Conservation (phyloP, 2,329 filamentous ascomycete species). For the Acephala macrosclerotiorum region DNA sequence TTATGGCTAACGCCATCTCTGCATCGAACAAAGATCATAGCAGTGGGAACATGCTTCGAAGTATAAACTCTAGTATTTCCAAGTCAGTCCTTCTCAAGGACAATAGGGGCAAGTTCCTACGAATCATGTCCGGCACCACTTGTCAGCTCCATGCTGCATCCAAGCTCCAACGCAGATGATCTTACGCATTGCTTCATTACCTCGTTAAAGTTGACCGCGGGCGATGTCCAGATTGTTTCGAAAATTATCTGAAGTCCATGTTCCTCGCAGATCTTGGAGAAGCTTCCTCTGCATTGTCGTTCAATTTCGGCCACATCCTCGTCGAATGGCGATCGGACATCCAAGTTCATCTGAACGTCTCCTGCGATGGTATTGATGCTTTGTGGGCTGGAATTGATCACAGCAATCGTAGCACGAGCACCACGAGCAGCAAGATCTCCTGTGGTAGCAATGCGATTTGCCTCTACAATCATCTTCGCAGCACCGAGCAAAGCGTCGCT, state of each 20-base stretch:
- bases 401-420: conserved; percentile 9
- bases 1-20: conserved; percentile 40
- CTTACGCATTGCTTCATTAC: conserved; percentile 8
- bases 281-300: conserved; percentile 1
- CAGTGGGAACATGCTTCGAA: conserved; percentile 38
- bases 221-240: conserved; percentile 6
- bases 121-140: conserved; percentile 13
- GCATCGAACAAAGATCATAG: conserved; percentile 43
- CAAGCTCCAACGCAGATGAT: conserved; percentile 5
- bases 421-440: background rate
- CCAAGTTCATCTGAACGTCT: conserved; percentile 9
- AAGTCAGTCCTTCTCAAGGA: conserved; percentile 4
- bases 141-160: conserved; percentile 7
- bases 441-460: conserved; percentile 6
- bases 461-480: conserved; percentile 17
- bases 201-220: conserved; percentile 8
- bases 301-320: conserved; percentile 7
- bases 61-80: conserved; percentile 44
- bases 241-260: conserved; percentile 6
- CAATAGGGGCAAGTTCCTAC: background rate
- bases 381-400: conserved; percentile 7
- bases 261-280: conserved; percentile 4
- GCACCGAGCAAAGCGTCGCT: conserved; percentile 11
- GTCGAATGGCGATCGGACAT: conserved; percentile 6
- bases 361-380: conserved; percentile 13